Conservation (phyloP, 176 grass and related monocot species). For the Microstegium vimineum region DNA sequence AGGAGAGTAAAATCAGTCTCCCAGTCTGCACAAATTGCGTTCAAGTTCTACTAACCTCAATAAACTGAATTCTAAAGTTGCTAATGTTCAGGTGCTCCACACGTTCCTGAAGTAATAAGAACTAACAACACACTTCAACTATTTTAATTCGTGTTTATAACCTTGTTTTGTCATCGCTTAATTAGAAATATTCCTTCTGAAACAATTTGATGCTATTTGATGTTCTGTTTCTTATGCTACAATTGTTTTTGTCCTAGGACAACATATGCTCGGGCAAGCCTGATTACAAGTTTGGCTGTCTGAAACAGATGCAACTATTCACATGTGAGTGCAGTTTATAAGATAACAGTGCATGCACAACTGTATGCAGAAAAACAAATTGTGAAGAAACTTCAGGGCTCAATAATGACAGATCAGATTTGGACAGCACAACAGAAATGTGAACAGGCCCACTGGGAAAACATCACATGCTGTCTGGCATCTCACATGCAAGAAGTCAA, state of each 20-base stretch:
- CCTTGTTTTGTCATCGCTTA: neutral
- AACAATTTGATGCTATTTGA: too few relatives aligned
- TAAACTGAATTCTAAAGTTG: neutral
- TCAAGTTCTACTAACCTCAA: neutral
- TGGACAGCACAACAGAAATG: conserved; percentile 41
- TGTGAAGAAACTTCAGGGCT: neutral
- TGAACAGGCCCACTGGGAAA: conserved; percentile 39
- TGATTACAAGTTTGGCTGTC: conserved; percentile 16
- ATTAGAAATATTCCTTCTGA: too few relatives aligned
- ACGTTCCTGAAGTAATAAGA: neutral
- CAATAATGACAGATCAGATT: conserved; percentile 49
- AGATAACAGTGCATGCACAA: conserved; percentile 18
- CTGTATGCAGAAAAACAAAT: conserved; percentile 1
- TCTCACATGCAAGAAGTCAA: conserved; percentile 56
- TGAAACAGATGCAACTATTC: conserved; percentile 26
- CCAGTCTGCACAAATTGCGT: neutral
- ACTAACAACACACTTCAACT: neutral
- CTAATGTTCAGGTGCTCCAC: neutral
- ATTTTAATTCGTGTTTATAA: neutral
- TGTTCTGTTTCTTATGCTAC: neutral
- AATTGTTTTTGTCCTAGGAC: neutral
- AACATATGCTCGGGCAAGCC: neutral
- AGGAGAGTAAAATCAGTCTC: neutral
- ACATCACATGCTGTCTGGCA: conserved; percentile 44
- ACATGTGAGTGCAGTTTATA: conserved; percentile 30